These are phyloP conservation scores for Amauroascus verrucosus DNA, from an alignment of 2,329 filamentous ascomycete genomes.

Conservation along the genomic window DNA sequence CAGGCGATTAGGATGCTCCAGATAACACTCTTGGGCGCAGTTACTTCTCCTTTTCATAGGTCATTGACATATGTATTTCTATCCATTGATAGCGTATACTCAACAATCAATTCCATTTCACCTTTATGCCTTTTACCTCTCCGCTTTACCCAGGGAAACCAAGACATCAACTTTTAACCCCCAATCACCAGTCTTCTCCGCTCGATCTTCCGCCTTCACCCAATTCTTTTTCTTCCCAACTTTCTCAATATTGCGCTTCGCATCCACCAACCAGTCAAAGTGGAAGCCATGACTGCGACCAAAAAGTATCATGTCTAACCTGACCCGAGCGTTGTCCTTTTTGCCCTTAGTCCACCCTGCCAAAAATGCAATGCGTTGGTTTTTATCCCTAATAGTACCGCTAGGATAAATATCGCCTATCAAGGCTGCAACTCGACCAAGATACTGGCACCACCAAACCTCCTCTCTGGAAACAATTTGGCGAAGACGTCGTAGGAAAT, in stretches of 20 bases:
- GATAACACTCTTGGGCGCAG: not conserved
- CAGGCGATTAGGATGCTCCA: not conserved
- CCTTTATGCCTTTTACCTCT: not conserved
- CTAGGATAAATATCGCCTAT: slow-evolving; percentile 53
- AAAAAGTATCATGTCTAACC: slow-evolving; percentile 37
- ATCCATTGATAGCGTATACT: not conserved
- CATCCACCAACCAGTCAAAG: slow-evolving; percentile 31
- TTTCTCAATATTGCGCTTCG: slow-evolving; percentile 39
- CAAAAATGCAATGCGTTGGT: slow-evolving; percentile 28
- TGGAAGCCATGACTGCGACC: slow-evolving; percentile 26
- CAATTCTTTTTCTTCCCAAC: slow-evolving; percentile 53
- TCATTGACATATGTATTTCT: too few species aligned
- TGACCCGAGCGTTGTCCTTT: slow-evolving; percentile 36
- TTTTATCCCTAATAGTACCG: slow-evolving; percentile 35
- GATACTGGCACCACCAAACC: slow-evolving; percentile 56
- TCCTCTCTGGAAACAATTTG: slow-evolving; percentile 45
- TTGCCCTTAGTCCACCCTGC: slow-evolving; percentile 35
- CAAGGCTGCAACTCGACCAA: slow-evolving; percentile 51
- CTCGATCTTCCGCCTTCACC: slow-evolving; percentile 23
- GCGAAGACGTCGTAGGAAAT: slow-evolving; percentile 46
- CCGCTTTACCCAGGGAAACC: slow-evolving; percentile 4
- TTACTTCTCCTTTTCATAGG: not conserved
- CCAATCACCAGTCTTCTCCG: slow-evolving; percentile 29
- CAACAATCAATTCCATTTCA: not conserved
- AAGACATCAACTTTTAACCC: slow-evolving; percentile 34